phyloP scores from a whole-genome alignment of 306 rosid genomes.

The Sphenostylis stenocarpa region DNA sequence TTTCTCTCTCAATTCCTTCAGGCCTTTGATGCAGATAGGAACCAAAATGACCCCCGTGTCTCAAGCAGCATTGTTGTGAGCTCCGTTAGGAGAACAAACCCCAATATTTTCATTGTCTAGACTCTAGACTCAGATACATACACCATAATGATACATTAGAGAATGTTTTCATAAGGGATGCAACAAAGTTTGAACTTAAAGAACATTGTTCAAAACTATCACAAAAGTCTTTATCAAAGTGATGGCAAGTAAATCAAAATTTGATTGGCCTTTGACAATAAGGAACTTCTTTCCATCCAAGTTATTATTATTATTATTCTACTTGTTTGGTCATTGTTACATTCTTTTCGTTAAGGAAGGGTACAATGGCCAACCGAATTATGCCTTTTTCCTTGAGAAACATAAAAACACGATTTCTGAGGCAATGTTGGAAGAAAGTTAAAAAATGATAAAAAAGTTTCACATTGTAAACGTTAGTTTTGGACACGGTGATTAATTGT shows the following conservation, averaged over 20 bases:
- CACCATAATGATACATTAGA: not conserved
- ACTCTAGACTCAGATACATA: not conserved
- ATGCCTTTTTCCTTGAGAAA: not conserved
- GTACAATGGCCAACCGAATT: conserved; percentile 22
- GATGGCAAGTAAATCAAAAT: not conserved
- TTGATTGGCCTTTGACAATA: conserved; percentile 5
- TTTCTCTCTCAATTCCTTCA: conserved; percentile 4
- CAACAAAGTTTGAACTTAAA: conserved; percentile 22
- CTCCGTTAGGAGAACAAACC: conserved; percentile 28
- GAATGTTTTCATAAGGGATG: not conserved
- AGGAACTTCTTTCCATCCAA: conserved; percentile 15
- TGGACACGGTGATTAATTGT: conserved; percentile 2
- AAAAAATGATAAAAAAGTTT: not conserved
- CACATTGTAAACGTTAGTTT: conserved; percentile 12
- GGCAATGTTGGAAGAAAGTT: conserved; percentile 8
- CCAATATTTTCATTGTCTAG: conserved; percentile 25
- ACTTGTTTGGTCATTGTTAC: conserved; percentile 9
- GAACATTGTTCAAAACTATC: not conserved
- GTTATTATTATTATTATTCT: not conserved
- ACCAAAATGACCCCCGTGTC: conserved; percentile 17
- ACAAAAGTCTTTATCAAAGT: not conserved
- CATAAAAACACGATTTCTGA: not conserved
- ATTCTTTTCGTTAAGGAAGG: not conserved
- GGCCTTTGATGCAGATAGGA: conserved; percentile 26
- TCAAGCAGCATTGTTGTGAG: conserved; percentile 30